A percentile compares a stretch with the other conserved stretches of the same genome.
phyloP scores from a whole-genome alignment of 495 filamentous ascomycete species.

The Hyaloscypha hepaticicola region DNA sequence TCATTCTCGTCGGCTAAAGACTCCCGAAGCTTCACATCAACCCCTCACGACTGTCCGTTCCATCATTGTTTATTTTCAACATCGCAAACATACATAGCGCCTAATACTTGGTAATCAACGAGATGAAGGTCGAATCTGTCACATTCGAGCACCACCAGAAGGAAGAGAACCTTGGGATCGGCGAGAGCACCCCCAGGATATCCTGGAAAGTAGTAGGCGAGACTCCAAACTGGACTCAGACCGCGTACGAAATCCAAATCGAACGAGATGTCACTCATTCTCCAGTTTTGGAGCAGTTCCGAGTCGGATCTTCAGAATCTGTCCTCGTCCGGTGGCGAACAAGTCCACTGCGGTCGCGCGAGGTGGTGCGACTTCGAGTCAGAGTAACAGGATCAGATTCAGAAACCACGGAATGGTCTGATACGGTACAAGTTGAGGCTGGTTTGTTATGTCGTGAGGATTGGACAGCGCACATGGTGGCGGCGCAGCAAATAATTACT shows the following conservation, averaged over 20 bases:
- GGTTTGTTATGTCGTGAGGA: constrained; percentile 38
- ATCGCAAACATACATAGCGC: not conserved
- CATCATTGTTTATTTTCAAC: not conserved
- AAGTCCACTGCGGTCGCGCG: constrained; percentile 41
- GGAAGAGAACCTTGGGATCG: constrained; percentile 22
- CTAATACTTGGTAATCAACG: not conserved
- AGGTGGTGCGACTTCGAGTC: constrained; percentile 42
- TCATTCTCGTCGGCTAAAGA: too few species aligned
- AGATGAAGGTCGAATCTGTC: constrained; percentile 11
- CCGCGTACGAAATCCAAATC: constrained; percentile 40
- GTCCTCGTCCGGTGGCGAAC: constrained; percentile 53
- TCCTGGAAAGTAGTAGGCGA: constrained; percentile 22
- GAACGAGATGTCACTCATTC: not conserved
- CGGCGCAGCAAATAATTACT: constrained; percentile 31
- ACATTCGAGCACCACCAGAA: constrained; percentile 26
- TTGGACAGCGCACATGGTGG: constrained; percentile 42
- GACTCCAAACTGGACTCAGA: constrained; percentile 36
- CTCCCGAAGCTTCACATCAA: too few species aligned
- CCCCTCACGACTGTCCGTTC: too few species aligned
- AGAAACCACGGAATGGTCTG: constrained; percentile 36
- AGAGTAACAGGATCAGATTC: constrained; percentile 16
- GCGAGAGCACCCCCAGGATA: constrained; percentile 22
- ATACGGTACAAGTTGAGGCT: constrained; percentile 39
- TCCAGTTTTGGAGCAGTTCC: constrained; percentile 1
- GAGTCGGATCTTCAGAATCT: constrained; percentile 31